Evolutionary conservation across 257 asterid genomes (phyloP), one percentile per base, ranked within the genome.

Genomic region (Gentiana macrophylla): DNA sequence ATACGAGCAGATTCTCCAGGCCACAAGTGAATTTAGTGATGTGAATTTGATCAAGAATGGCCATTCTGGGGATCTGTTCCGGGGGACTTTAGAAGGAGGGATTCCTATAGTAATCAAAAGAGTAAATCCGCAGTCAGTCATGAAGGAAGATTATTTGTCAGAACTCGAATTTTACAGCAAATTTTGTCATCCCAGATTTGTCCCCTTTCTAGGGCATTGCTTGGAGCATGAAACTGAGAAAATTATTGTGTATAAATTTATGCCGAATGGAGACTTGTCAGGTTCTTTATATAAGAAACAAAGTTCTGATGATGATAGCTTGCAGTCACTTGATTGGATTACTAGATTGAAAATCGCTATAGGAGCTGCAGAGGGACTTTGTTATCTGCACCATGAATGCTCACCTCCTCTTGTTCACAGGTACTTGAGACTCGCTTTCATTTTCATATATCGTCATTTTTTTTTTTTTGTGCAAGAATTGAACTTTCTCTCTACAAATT

Each of bases 301-400:
- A 10, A 71, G 61, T 69, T 62, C 79, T 0, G 84, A 73, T 7
- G 74, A 74, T 47, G 94, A 77, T 32, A 69, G 80, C 61, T 72
- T 88, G 46, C 89, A 85, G 68, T 87, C 99, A 9, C 67, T 92
- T 67, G 99, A 92, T 81, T 92, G 99, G 99, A 88, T 91, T 52
- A 91, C 98, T 8, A 76, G 98, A 61, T 81, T 87, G 48, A 91
- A 91, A 70, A 87, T 87, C 53, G 98, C 98, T 11, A 87, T 72
- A 52, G 98, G 96, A 60, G 86, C 95, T 63, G 98, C 96, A 0
- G 98, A 87, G 77, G 93, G 80, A 41, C 79, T 91, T 55, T 71
- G 83, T 56, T 83, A 74, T 74, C 84, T 91, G n/a, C 98, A 91
- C 57, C 96, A 91, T 60, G 96, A 91, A 66, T 91, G 95, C 62